phyloP scores from a whole-genome alignment of 208 protist genomes.

The Leishmania mexicana region DNA sequence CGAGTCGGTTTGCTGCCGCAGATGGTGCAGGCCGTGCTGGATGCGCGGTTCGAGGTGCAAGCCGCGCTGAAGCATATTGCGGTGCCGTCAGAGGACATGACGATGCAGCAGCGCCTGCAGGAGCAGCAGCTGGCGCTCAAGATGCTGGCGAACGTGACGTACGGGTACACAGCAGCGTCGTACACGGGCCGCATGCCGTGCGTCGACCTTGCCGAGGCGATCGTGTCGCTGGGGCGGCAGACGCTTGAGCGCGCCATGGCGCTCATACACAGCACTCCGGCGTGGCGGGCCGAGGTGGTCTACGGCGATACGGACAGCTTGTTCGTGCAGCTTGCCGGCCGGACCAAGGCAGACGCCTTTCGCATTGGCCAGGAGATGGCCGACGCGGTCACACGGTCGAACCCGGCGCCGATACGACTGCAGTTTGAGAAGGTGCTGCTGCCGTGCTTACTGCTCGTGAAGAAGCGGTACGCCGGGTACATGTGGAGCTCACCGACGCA shows the following conservation, averaged over 20 bases:
- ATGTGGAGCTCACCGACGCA: conserved; percentile 96
- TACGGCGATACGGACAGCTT: conserved; percentile 99
- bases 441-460: conserved; percentile 99
- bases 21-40: conserved; percentile 78
- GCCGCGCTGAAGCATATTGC: conserved; percentile 74
- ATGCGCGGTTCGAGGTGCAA: conserved; percentile 85
- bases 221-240: conserved; percentile 98
- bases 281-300: conserved; percentile 96
- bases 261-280: conserved; percentile 95
- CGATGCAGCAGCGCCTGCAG: conserved; percentile 83
- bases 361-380: conserved; percentile 77
- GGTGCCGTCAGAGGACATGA: conserved; percentile 36
- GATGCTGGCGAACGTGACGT: conserved; percentile 99
- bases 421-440: conserved; percentile 99
- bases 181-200: conserved; percentile 99
- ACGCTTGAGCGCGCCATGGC: conserved; percentile 98
- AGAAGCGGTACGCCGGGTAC: conserved; percentile 99
- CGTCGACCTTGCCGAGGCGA: conserved; percentile 94
- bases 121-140: conserved; percentile 99
- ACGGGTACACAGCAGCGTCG: conserved; percentile 99
- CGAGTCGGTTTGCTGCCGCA: conserved; percentile 73
- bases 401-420: conserved; percentile 96
- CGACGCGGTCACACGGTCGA: conserved; percentile 92
- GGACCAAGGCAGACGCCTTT: conserved; percentile 69
- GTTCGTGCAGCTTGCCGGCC: conserved; percentile 92